These are phyloP conservation scores for maize (Zea mays) DNA, from an alignment of 176 grass and related monocot species.

Conservation along the genomic window Zm-B73-REFERENCE-NAM-5.0 NC_050101.1:64944501-64945000, in stretches of 20 bases:
- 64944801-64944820: constrained; percentile 55
- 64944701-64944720: constrained; percentile 42
- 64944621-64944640: constrained; percentile 33
- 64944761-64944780: neutral
- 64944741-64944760: neutral
- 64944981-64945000: constrained; percentile 35
- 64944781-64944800: neutral
- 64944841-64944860: constrained; percentile 92
- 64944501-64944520: neutral
- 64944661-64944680: constrained; percentile 54
- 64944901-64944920: neutral
- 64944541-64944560: neutral
- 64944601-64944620: neutral
- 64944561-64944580: neutral
- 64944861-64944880: constrained; percentile 77
- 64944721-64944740: constrained; percentile 27
- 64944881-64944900: neutral
- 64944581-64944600: neutral
- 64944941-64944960: neutral
- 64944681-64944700: constrained; percentile 30
- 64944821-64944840: constrained; percentile 87
- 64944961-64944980: constrained; percentile 55
- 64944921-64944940: neutral
- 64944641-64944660: constrained; percentile 67
- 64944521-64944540: neutral